Conservation (phyloP, 2,329 filamentous ascomycete genomes). For the Apiospora saccharicola region DNA sequence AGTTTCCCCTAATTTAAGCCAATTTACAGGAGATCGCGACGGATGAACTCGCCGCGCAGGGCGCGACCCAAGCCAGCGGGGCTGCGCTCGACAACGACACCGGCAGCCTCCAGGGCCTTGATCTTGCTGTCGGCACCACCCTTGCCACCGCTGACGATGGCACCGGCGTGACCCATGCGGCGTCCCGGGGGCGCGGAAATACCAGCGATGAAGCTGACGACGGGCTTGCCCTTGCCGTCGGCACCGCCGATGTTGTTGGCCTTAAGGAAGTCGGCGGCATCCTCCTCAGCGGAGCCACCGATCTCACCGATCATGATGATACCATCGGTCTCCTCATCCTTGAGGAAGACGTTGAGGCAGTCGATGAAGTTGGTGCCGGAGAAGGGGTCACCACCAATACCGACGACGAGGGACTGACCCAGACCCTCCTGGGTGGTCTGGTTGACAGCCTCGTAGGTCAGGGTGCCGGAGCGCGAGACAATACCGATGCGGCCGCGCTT, state of each 20-base stretch:
- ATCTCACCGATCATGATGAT: slow-evolving; percentile 99
- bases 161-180: slow-evolving; percentile 98
- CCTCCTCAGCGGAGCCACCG: slow-evolving; percentile 95
- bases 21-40: slow-evolving; percentile 87
- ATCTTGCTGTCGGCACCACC: slow-evolving; percentile 99
- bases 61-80: slow-evolving; percentile 93
- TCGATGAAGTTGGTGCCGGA: slow-evolving; percentile 99
- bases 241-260: slow-evolving; percentile 77
- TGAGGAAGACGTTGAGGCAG: slow-evolving; percentile 95
- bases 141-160: slow-evolving; percentile 97
- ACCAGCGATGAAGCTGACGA: slow-evolving; percentile 97
- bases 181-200: slow-evolving; percentile 96
- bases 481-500: slow-evolving; percentile 99
- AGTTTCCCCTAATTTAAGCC: background rate
- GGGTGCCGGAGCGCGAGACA: slow-evolving; percentile 95
- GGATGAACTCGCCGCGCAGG: slow-evolving; percentile 93
- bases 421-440: slow-evolving; percentile 97
- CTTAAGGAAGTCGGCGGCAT: slow-evolving; percentile 95
- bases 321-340: slow-evolving; percentile 95
- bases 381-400: slow-evolving; percentile 98
- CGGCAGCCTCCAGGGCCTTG: slow-evolving; percentile 87
- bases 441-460: slow-evolving; percentile 99
- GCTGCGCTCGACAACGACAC: slow-evolving; percentile 95
- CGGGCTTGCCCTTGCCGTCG: slow-evolving; percentile 81
- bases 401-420: slow-evolving; percentile 96